Conservation (phyloP, 1,284 basidiomycete species). For the Athelia sp. region DNA sequence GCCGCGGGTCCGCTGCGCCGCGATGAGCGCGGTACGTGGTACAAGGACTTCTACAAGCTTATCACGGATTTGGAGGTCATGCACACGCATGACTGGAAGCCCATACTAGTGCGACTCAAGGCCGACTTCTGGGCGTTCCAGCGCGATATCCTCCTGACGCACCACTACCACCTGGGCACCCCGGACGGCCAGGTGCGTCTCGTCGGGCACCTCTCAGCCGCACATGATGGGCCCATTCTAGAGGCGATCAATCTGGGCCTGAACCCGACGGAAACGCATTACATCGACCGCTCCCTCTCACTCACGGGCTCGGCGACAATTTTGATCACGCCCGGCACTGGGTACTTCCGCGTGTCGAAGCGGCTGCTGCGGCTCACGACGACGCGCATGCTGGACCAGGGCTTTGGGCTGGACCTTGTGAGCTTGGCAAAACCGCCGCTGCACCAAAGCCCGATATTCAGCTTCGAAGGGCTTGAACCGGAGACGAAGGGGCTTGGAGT, state of each 20-base stretch:
- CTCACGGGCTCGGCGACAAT: slow-evolving; percentile 87
- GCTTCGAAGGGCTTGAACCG: slow-evolving; percentile 62
- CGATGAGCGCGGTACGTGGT: slow-evolving; percentile 74
- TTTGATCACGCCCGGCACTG: slow-evolving; percentile 91
- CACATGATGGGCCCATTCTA: slow-evolving; percentile 92
- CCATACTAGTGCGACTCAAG: slow-evolving; percentile 83
- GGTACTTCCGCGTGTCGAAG: slow-evolving; percentile 92
- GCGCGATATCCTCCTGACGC: slow-evolving; percentile 80
- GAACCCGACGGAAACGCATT: slow-evolving; percentile 93
- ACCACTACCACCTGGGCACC: slow-evolving; percentile 68
- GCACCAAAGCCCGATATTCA: slow-evolving; percentile 88
- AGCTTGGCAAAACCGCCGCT: slow-evolving; percentile 90
- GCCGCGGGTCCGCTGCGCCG: slow-evolving; percentile 69
- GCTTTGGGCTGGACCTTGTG: slow-evolving; percentile 86
- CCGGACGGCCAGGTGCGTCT: slow-evolving; percentile 60
- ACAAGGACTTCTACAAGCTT: slow-evolving; percentile 96
- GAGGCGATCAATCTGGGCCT: slow-evolving; percentile 93
- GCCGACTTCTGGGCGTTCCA: slow-evolving; percentile 87
- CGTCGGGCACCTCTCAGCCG: slow-evolving; percentile 77
- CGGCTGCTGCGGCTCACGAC: slow-evolving; percentile 89
- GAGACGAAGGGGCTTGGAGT: slow-evolving; percentile 24
- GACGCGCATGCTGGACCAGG: slow-evolving; percentile 93
- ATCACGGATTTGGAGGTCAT: slow-evolving; percentile 90
- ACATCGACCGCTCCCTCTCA: slow-evolving; percentile 92
- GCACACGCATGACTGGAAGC: slow-evolving; percentile 79